Base-by-base conservation (phyloP, 2,329 filamentous ascomycete genomes). In the Basipetospora chlamydospora region DNA sequence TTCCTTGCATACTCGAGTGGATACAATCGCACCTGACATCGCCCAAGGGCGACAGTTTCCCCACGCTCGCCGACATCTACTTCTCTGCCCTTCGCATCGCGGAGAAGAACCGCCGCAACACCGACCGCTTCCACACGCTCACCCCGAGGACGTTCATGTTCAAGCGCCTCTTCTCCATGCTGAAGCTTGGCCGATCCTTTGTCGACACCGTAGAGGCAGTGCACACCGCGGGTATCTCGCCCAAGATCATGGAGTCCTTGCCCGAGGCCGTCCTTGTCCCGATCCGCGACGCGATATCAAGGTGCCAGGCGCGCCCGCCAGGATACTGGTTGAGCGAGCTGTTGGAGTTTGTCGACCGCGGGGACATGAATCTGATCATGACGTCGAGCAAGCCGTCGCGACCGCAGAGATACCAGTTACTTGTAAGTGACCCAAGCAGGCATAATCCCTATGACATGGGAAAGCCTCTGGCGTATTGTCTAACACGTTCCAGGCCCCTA, bases 251-350 rank as follows among this genome's bases (percentile, higher is more conserved):
- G 12, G 83, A 93, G 43, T 86, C 82, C 1, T 62, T 96, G 1
- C 88, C 90, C 2, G 85, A 93, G 54, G 77, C 83, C 18, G 66
- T 95, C n/a, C 70, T 82, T 37, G 73, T 79, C 2, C 80, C 83
- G 0, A 63, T 96, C 11, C 79, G 80, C 50, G 87, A 96, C 57
- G 77, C 80, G 5, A 85, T 96, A 28, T 72, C 78, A n/a, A 69
- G 75, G 43, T 93, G 84, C 44, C 87, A 94, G 53, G 71, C 76
- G n/a, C 72, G 75, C 41, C 88, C 88, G 13, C 83, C 86, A 8
- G 70, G 77, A 0, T 72, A 68, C 1, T 96, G 88, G 86, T 66
- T 72, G 11, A 67, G 67, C 28, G 67, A 73, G 2, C 61, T 93
- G 5, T 66, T 95, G 11, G 67, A 77, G 37, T 61, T 95, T 5